A percentile compares a stretch with the other conserved stretches of the same genome.
Conservation (phyloP, 179 eudicot genomes). For the Amaranthus tricolor region DNA sequence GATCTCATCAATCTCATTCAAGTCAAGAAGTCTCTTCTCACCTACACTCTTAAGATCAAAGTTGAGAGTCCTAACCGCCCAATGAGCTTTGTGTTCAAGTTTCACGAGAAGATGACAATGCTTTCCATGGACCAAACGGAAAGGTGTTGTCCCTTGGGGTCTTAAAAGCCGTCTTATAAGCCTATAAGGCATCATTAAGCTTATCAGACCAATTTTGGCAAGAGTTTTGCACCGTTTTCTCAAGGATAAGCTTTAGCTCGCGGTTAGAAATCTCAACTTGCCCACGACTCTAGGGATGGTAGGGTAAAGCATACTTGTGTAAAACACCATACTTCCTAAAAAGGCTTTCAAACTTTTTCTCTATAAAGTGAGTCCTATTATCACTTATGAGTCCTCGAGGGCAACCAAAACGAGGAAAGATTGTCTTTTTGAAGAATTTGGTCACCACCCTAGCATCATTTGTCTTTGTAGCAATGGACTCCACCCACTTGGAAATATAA, state of each 20-base stretch:
- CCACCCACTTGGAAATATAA: too few species aligned
- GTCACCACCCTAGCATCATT: too few species aligned
- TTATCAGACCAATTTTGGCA: conserved; percentile 1
- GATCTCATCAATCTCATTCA: background rate
- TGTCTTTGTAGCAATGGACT: too few species aligned
- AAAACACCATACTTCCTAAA: background rate
- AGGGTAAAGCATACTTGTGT: background rate
- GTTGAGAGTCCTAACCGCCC: background rate
- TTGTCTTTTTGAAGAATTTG: too few species aligned
- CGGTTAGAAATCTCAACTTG: background rate
- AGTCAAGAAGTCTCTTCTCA: background rate
- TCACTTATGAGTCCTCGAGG: background rate
- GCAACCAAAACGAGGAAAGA: too few species aligned
- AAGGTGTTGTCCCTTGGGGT: background rate
- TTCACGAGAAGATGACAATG: background rate
- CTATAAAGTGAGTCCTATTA: conserved; percentile 7
- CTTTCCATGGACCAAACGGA: background rate
- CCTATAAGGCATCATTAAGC: conserved; percentile 6
- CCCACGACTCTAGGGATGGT: conserved; percentile 9
- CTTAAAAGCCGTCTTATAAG: background rate
- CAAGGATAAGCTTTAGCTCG: background rate
- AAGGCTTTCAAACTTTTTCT: background rate
- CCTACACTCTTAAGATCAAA: background rate
- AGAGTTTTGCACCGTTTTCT: background rate
- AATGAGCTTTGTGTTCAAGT: background rate